Evolutionary conservation across 1,284 basidiomycete species (phyloP), one percentile per base, ranked within the genome.

Genomic region (Pascua guehoae): DNA sequence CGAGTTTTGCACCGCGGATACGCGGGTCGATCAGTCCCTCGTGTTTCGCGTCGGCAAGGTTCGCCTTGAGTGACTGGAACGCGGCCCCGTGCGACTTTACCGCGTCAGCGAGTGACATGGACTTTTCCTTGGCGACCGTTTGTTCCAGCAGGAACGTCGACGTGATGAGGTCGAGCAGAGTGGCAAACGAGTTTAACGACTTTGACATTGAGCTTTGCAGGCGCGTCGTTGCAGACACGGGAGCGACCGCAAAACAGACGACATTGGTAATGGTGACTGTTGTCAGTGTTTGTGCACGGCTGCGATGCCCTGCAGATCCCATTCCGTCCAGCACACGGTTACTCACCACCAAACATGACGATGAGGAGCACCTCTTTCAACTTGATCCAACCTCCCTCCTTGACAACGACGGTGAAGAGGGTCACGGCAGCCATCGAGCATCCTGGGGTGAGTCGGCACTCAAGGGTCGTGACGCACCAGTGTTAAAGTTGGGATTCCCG

Each of bases 371-470:
- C 86, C 69, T 87, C 84, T 41, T 88, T 74, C 4, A 92, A 82
- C 0, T 85, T 88, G 44, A 86, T 79, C 41, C 88, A 70, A 7
- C 88, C 89, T 15, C 94, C 95, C 78, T 98, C 94, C 69, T 91
- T 94, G 60, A 96, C 86, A 41, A 97, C 80, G 8, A 93, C 89
- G 37, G 88, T 83, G 66, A 91, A 91, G 24, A 93, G 81, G 32
- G 90, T 87, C 47, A 95, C 91, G 1, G 88, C 84, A 0, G 86
- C 88, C 91, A 95, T 94, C 51, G 89, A 93, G 68, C 89, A 92
- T 7, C 91, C 91, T 88, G 62, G 53, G 41, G 49, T 55, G 36
- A 56, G 51, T 5, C n/a, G 24, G 17, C 24, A 11, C 24, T n/a
- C 11, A 38, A 41, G 10, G 9, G 5, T 9, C 9, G 8, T 14